Percentiles rank a stretch among this genome's conserved stretches.
Conservation (phyloP, 2,329 filamentous ascomycete genomes). For the Aspergillus costaricaensis region DNA sequence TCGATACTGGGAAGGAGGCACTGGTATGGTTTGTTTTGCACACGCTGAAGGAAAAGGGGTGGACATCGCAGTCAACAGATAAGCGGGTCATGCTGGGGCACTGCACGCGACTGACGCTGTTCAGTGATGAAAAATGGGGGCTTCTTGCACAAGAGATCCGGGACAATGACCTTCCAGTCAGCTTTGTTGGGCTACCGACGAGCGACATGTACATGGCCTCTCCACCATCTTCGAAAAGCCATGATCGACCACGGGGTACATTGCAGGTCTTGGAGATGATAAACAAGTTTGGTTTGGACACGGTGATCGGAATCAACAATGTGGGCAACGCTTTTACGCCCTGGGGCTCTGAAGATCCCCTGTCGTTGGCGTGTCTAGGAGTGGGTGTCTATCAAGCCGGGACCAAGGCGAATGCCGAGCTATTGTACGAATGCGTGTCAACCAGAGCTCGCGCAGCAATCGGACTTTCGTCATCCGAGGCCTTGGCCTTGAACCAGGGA, state of each 20-base stretch:
- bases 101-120: conserved; percentile 66
- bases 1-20: conserved; percentile 53
- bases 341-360: conserved; percentile 66
- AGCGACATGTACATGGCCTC: conserved; percentile 74
- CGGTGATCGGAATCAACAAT: conserved; percentile 68
- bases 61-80: conserved; percentile 46
- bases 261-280: conserved; percentile 64
- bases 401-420: conserved; percentile 58
- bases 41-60: conserved; percentile 52
- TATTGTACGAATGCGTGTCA: conserved; percentile 60
- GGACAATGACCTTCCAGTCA: conserved; percentile 56
- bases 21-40: conserved; percentile 59
- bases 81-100: conserved; percentile 65
- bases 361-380: conserved; percentile 62
- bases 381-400: conserved; percentile 70
- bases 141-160: conserved; percentile 52
- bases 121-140: conserved; percentile 53
- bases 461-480: conserved; percentile 23
- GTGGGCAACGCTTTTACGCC: conserved; percentile 75
- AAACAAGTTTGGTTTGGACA: conserved; percentile 58
- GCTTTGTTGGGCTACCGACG: conserved; percentile 69
- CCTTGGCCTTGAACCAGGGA: conserved; percentile 16
- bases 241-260: conserved; percentile 57
- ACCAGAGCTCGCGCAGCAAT: conserved; percentile 44
- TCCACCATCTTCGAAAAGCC: conserved; percentile 31